Evolutionary conservation across 192 early-diverging fungal genomes (phyloP), one percentile per base, ranked within the genome.

Genomic region (Entophlyctis helioformis): DNA sequence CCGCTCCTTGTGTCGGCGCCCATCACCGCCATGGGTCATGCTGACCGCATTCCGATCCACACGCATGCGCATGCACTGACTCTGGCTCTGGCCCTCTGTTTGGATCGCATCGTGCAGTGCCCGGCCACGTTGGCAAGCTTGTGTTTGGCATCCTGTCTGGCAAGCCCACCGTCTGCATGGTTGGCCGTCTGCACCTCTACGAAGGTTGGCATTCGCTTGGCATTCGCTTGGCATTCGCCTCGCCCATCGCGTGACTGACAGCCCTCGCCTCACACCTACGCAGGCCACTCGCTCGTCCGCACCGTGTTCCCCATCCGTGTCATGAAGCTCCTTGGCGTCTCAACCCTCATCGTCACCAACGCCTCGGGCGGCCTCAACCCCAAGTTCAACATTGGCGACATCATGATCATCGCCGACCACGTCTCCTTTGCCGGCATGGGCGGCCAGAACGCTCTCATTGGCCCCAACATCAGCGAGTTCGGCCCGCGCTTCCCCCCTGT

Each of bases 141-240:
- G 86, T 87, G 8, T 88, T 92, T 69, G 89, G 87, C 46, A 72
- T 79, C 37, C 65, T 95, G 37, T 69, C 79, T 29, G 72, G 78
- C 33, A 73, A 65, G 18, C 74, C 78, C 22, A 76, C 76, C 3
- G 82, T 91, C 27, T 84, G 79, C 59, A 85, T 91, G 69, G 83
- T 87, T 9, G 91, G 91, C n/a, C 69, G 91, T 21, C 85, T 80
- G 68, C 91, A 94, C 57, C 80, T 72, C 37, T 94, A 94, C 56
- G 91, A 94, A 57, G 91, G 59, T 65, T 18, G 15, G 21, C n/a
- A 45, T 19, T 12, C 23, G 1, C 44, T 21, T 13, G 13, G 29
- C 11, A 49, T 48, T 11, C 11, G 6, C 36, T 53, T 50, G 28
- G 8, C 21, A 19, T 16, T 51, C 46, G 9, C 12, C 50, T 51